Evolutionary conservation across 192 early-diverging fungal genomes (phyloP).

Genomic region (Kappamyces sp.): DNA sequence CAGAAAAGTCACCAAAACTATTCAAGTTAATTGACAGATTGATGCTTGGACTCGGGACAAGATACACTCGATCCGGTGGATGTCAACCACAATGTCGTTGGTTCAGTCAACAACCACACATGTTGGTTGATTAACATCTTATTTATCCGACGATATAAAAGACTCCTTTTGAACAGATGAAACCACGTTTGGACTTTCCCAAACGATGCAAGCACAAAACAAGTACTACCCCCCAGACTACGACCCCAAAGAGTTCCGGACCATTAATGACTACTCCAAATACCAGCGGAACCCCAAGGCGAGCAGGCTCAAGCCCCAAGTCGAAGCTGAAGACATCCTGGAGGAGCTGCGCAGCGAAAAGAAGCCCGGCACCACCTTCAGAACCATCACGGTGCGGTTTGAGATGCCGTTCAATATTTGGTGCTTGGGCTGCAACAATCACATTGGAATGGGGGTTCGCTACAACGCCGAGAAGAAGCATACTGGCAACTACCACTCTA

Average conservation of each 20-base stretch:
- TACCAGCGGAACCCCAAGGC: not conserved
- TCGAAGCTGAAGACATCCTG: not conserved
- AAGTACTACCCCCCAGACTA: not conserved
- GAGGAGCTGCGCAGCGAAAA: not conserved
- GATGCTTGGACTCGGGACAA: too few species aligned
- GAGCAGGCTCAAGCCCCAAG: not conserved
- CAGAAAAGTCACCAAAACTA: too few species aligned
- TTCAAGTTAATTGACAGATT: too few species aligned
- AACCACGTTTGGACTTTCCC: too few species aligned
- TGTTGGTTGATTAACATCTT: too few species aligned
- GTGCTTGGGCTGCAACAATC: slow-evolving; percentile 78
- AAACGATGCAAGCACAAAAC: not conserved
- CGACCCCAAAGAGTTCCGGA: not conserved
- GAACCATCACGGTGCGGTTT: not conserved
- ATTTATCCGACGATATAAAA: too few species aligned
- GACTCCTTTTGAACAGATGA: too few species aligned
- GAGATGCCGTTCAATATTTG: slow-evolving; percentile 31
- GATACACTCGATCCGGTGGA: too few species aligned
- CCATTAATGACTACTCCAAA: not conserved
- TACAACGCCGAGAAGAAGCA: slow-evolving; percentile 96
- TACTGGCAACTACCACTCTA: slow-evolving; percentile 79
- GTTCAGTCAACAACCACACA: too few species aligned
- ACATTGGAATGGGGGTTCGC: slow-evolving; percentile 84
- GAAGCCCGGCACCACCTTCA: not conserved
- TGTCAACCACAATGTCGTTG: too few species aligned